Percentiles rank a stretch among this genome's conserved stretches.
Conservation (phyloP, 495 filamentous ascomycete genomes). For the Trichoderma orchidacearum region DNA sequence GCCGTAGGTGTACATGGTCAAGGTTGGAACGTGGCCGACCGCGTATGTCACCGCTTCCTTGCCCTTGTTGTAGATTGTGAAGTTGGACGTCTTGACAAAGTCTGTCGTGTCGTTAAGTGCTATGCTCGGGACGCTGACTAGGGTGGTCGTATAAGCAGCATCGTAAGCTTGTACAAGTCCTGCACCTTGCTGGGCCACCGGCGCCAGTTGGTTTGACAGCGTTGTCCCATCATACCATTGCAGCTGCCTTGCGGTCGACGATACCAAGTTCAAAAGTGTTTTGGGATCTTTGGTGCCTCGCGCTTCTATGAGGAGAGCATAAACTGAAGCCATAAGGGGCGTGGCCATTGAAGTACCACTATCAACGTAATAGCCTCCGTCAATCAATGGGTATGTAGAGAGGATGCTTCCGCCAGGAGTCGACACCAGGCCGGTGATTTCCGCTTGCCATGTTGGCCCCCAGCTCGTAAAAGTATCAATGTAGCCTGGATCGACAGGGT, state of each 20-base stretch:
- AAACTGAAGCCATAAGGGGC: constrained; percentile 23
- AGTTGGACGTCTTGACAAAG: constrained; percentile 12
- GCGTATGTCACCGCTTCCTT: constrained; percentile 15
- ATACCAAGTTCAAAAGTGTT: constrained; percentile 9
- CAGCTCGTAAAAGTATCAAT: constrained; percentile 22
- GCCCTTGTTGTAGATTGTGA: constrained; percentile 28
- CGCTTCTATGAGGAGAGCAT: constrained; percentile 5
- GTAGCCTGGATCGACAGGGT: constrained; percentile 5
- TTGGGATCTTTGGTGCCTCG: background rate
- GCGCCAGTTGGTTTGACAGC: constrained; percentile 10
- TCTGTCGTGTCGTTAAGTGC: constrained; percentile 30
- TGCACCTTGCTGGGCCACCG: constrained; percentile 29
- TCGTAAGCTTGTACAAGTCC: constrained; percentile 27
- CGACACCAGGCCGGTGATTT: constrained; percentile 19
- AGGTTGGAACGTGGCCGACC: constrained; percentile 5
- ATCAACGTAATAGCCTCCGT: constrained; percentile 20
- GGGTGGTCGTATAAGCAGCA: constrained; percentile 19
- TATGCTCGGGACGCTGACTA: constrained; percentile 19
- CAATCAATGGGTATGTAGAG: constrained; percentile 17
- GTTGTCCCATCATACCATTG: constrained; percentile 22
- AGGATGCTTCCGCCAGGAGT: constrained; percentile 28
- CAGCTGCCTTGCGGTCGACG: constrained; percentile 18
- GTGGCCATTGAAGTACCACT: constrained; percentile 35
- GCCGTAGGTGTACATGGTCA: constrained; percentile 4
- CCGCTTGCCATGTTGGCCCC: constrained; percentile 20